Evolutionary conservation across 1,139 yeast species (phyloP).

Genomic region (Lodderomyces parapsilosis): DNA sequence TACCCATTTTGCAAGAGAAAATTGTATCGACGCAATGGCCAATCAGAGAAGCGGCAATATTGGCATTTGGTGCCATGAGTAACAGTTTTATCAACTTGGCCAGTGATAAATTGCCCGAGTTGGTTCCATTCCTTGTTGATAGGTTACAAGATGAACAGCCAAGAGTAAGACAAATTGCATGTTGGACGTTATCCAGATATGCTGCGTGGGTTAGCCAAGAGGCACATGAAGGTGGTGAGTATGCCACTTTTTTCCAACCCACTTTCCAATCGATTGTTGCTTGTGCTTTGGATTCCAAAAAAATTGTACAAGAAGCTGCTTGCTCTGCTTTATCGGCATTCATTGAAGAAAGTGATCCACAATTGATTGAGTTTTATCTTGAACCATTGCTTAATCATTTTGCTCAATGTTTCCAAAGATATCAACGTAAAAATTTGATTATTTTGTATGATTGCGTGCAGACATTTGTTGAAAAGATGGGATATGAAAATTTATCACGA

Average conservation of each 20-base stretch:
- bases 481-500: slow-evolving; percentile 51
- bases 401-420: slow-evolving; percentile 68
- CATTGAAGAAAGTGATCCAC: slow-evolving; percentile 72
- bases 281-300: slow-evolving; percentile 78
- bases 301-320: slow-evolving; percentile 93
- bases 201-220: slow-evolving; percentile 77
- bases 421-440: slow-evolving; percentile 79
- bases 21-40: slow-evolving; percentile 79
- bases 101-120: slow-evolving; percentile 68
- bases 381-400: slow-evolving; percentile 66
- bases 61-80: slow-evolving; percentile 94
- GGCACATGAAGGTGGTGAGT: slow-evolving; percentile 59
- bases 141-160: slow-evolving; percentile 75
- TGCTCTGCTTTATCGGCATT: slow-evolving; percentile 84
- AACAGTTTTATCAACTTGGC: slow-evolving; percentile 81
- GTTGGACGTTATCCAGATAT: slow-evolving; percentile 93
- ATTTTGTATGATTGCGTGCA: slow-evolving; percentile 90
- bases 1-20: slow-evolving; percentile 75
- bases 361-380: slow-evolving; percentile 50
- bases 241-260: slow-evolving; percentile 69
- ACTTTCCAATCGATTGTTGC: slow-evolving; percentile 73
- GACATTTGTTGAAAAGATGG: slow-evolving; percentile 79
- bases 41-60: slow-evolving; percentile 85
- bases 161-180: slow-evolving; percentile 85
- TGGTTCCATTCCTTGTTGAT: slow-evolving; percentile 83